phyloP scores from a whole-genome alignment of 768 basidiomycete genomes.

The Mycena rosella region DNA sequence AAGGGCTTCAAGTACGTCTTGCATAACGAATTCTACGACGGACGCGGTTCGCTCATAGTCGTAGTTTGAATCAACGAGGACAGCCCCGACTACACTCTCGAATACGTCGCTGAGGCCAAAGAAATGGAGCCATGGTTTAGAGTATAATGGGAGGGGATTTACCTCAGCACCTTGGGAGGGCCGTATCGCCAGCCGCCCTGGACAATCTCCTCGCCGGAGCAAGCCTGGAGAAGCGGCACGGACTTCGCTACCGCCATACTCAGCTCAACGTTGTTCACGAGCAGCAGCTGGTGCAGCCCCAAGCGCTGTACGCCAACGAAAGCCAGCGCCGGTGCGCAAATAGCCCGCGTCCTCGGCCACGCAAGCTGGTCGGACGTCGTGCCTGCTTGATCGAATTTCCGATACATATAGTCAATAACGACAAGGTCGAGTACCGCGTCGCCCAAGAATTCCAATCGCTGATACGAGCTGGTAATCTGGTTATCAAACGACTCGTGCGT shows the following conservation, averaged over 20 bases:
- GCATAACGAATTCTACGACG: constrained; percentile 74
- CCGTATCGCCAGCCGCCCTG: constrained; percentile 83
- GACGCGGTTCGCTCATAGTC: constrained; percentile 75
- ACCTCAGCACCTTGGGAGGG: constrained; percentile 77
- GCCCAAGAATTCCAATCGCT: constrained; percentile 90
- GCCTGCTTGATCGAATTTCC: constrained; percentile 73
- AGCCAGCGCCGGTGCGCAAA: constrained; percentile 82
- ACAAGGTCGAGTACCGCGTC: constrained; percentile 84
- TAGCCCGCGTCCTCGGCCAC: constrained; percentile 74
- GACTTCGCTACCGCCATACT: constrained; percentile 72
- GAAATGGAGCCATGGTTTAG: background rate
- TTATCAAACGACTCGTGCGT: constrained; percentile 83
- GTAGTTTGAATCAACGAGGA: constrained; percentile 85
- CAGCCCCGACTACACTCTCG: constrained; percentile 86
- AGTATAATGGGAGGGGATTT: background rate
- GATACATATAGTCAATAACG: constrained; percentile 78
- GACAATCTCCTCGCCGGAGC: constrained; percentile 73
- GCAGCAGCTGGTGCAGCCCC: constrained; percentile 74
- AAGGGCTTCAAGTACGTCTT: constrained; percentile 72
- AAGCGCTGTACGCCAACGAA: constrained; percentile 75
- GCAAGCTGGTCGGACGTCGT: constrained; percentile 86
- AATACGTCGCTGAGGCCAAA: constrained; percentile 79
- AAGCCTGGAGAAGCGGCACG: constrained; percentile 67
- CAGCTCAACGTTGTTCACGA: constrained; percentile 78
- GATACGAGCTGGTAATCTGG: constrained; percentile 68